These are phyloP conservation scores for Aspergillus oerlinghausenensis DNA, from an alignment of 2,329 filamentous ascomycete species.

Conservation along the genomic window DNA sequence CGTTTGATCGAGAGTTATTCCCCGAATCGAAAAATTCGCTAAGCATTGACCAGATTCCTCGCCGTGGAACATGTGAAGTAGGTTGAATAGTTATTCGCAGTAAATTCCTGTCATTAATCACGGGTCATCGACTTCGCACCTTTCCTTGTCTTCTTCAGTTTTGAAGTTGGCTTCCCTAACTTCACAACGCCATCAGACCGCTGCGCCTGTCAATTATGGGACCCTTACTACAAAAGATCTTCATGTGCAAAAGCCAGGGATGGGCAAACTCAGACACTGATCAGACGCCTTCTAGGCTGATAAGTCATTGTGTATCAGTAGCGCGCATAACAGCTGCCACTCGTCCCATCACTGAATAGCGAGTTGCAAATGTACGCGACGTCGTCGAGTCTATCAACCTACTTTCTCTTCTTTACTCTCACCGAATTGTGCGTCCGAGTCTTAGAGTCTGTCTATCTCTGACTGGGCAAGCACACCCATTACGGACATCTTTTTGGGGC, in stretches of 20 bases:
- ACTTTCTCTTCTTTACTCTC: not conserved
- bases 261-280: too few species aligned
- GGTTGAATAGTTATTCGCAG: not conserved
- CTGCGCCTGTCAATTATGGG: too few species aligned
- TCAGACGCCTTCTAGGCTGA: not conserved
- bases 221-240: too few species aligned
- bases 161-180: too few species aligned
- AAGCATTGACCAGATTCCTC: not conserved
- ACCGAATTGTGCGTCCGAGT: not conserved
- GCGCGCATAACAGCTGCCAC: not conserved
- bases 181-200: too few species aligned
- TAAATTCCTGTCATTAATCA: not conserved
- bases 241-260: too few species aligned
- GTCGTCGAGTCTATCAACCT: not conserved
- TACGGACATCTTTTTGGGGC: too few species aligned
- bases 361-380: not conserved
- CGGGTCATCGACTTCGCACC: not conserved
- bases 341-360: not conserved
- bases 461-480: too few species aligned
- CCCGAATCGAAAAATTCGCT: not conserved
- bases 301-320: not conserved
- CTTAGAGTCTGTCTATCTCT: not conserved
- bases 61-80: conserved; percentile 2
- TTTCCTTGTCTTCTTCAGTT: too few species aligned
- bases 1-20: not conserved